A percentile compares a stretch with the other conserved stretches of the same genome.
Conservation (phyloP, 192 early-diverging fungal genomes). For the Helicostylum pulchrum region DNA sequence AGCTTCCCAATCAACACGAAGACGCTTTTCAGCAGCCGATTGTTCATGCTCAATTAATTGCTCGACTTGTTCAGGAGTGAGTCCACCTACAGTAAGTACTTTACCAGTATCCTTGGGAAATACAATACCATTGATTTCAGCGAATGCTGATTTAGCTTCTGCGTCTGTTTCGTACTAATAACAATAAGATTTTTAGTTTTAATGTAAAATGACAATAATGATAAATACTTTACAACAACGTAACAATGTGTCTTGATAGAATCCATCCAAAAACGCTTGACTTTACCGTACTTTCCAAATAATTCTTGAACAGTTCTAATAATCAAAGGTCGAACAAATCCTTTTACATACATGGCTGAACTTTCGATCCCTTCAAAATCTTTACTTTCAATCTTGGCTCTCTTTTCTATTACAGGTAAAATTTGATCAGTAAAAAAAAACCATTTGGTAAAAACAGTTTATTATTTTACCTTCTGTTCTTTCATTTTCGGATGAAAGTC, state of each 20-base stretch:
- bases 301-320: conserved; percentile 34
- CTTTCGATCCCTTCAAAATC: conserved; percentile 12
- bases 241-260: conserved; percentile 61
- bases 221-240: conserved; percentile 46
- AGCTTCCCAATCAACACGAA: conserved; percentile 33
- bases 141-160: conserved; percentile 23
- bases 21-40: conserved; percentile 26
- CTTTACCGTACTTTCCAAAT: conserved; percentile 45
- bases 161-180: conserved; percentile 56
- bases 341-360: conserved; percentile 46
- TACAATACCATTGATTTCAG: conserved; percentile 21
- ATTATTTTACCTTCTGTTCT: neutral
- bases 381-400: neutral
- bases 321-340: conserved; percentile 57
- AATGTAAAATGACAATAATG: neutral
- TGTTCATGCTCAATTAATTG: conserved; percentile 32
- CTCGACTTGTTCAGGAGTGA: conserved; percentile 23
- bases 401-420: conserved; percentile 7
- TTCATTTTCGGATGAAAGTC: neutral
- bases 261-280: conserved; percentile 61
- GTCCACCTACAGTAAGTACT: conserved; percentile 15
- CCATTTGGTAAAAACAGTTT: neutral
- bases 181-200: conserved; percentile 38
- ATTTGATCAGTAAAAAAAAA: neutral
- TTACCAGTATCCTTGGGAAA: conserved; percentile 32